Evolutionary conservation across 2,329 filamentous ascomycete genomes (phyloP).

Genomic region (Cladophialophora psammophila): DNA sequence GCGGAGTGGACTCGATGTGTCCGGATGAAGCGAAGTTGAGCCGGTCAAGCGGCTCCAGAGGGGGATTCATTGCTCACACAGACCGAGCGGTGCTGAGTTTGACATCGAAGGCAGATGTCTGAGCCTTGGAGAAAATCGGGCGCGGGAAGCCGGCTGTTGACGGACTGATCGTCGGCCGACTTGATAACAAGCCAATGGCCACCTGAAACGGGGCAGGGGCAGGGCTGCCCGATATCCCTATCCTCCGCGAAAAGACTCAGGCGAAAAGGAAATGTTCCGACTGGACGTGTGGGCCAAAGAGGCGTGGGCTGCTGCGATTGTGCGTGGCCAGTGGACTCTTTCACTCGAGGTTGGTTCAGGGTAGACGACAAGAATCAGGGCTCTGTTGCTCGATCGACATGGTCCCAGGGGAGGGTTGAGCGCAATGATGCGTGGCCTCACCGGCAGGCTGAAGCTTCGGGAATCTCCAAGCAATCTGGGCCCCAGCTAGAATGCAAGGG

Average conservation of each 20-base stretch:
- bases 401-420: background rate
- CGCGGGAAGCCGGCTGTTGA: conserved; percentile 28
- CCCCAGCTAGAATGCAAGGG: background rate
- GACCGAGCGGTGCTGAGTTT: conserved; percentile 19
- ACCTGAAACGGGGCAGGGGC: conserved; percentile 18
- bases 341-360: conserved; percentile 2
- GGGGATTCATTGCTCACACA: conserved; percentile 22
- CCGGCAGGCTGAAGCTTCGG: conserved; percentile 13
- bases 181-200: conserved; percentile 31
- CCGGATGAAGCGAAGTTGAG: conserved; percentile 27
- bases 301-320: background rate
- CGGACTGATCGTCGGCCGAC: conserved; percentile 27
- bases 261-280: conserved; percentile 33
- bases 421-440: background rate
- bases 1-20: conserved; percentile 7
- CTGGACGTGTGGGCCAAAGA: conserved; percentile 19
- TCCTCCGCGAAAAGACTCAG: conserved; percentile 19
- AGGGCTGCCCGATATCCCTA: conserved; percentile 14
- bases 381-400: conserved; percentile 22
- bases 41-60: conserved; percentile 17
- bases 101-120: conserved; percentile 27
- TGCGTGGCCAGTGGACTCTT: background rate
- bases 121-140: conserved; percentile 26
- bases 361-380: conserved; percentile 2
- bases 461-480: conserved; percentile 21